Percentiles rank a stretch among this genome's conserved stretches.
Evolutionary conservation across 2,329 filamentous ascomycete genomes (phyloP).

Genomic region (Diaporthe batatas): DNA sequence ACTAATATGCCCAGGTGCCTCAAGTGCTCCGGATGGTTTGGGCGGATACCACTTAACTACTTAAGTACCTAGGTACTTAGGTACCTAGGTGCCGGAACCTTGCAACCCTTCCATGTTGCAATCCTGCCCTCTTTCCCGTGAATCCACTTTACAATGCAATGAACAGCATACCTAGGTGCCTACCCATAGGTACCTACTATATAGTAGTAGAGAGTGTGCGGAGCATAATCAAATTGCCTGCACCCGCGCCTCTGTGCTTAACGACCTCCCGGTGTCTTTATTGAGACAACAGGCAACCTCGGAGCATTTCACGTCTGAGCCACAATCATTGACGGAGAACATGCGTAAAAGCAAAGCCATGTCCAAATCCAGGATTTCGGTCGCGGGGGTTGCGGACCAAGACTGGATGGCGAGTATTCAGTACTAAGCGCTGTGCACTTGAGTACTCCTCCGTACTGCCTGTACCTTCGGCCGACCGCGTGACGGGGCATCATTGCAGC

Average conservation of each 20-base stretch:
- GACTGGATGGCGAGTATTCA: conserved; percentile 54
- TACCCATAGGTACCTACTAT: no score
- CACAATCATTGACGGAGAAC: background rate
- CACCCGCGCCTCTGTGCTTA: background rate
- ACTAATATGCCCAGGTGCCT: background rate
- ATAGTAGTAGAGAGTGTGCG: background rate
- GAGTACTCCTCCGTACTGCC: no score
- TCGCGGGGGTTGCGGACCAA: conserved; percentile 58
- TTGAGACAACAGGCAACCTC: background rate
- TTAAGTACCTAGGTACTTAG: no score
- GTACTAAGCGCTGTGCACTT: background rate
- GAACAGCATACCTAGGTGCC: background rate
- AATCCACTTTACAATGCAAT: background rate
- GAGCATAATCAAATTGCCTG: background rate
- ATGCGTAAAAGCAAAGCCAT: background rate
- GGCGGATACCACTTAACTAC: background rate
- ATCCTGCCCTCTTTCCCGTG: background rate
- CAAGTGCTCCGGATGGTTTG: background rate
- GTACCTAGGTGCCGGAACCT: no score
- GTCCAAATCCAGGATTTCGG: conserved; percentile 48
- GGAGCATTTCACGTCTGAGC: background rate
- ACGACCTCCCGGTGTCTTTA: background rate
- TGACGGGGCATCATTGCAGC: background rate
- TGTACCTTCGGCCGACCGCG: background rate
- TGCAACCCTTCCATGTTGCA: background rate